These are phyloP conservation scores for Ustilago lituana DNA, from an alignment of 1,284 basidiomycete genomes.

Conservation along the genomic window DNA sequence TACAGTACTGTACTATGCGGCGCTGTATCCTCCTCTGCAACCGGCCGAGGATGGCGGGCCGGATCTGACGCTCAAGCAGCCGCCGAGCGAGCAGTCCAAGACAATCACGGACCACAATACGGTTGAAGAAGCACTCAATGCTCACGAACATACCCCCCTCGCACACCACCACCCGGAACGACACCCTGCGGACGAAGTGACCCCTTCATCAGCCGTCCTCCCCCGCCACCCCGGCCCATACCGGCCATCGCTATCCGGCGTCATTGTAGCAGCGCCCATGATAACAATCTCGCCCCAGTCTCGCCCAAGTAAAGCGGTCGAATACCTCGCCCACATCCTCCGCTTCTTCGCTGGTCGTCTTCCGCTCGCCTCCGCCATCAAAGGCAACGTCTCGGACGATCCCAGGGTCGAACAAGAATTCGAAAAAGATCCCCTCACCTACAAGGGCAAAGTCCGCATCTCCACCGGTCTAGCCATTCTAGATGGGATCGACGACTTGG, in stretches of 20 bases:
- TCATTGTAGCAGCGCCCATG: conserved; percentile 70
- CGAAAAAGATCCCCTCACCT: conserved; percentile 68
- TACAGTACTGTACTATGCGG: conserved; percentile 66
- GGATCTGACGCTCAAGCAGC: conserved; percentile 35
- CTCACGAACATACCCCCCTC: conserved; percentile 23
- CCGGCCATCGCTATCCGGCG: conserved; percentile 58
- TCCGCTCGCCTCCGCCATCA: conserved; percentile 69
- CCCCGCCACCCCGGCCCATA: conserved; percentile 23
- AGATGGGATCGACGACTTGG: conserved; percentile 68
- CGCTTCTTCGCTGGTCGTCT: conserved; percentile 68
- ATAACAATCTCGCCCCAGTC: conserved; percentile 68
- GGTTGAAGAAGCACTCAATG: conserved; percentile 30
- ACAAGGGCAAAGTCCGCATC: conserved; percentile 70
- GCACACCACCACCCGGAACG: conserved; percentile 21
- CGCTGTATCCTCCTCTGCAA: conserved; percentile 58
- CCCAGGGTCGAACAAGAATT: conserved; percentile 67
- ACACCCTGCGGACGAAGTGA: neutral
- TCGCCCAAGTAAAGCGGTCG: conserved; percentile 67
- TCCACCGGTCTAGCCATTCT: conserved; percentile 70
- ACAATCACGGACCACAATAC: conserved; percentile 21
- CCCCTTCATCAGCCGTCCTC: conserved; percentile 12
- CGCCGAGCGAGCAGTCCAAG: conserved; percentile 34
- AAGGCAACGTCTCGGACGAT: conserved; percentile 71
- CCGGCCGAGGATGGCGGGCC: conserved; percentile 35
- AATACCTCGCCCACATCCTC: conserved; percentile 67